Evolutionary conservation across 202 grass and related monocot species (phyloP).

Genomic region (Hordeum pubiflorum): DNA sequence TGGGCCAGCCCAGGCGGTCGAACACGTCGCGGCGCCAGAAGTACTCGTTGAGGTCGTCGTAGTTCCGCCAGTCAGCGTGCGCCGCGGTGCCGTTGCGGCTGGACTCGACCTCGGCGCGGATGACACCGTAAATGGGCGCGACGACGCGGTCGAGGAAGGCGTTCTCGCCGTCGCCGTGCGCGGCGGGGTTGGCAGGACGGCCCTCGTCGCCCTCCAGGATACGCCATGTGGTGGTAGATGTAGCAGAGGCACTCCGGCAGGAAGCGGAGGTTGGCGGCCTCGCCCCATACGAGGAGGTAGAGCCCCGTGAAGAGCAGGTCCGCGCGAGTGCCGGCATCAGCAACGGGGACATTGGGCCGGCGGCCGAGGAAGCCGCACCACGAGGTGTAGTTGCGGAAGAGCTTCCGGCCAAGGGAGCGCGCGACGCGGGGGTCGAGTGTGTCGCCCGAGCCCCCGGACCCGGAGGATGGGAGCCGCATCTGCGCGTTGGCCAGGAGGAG

Average conservation of each 20-base stretch:
- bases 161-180: conserved; percentile 57
- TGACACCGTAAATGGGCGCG: conserved; percentile 45
- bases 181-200: conserved; percentile 64
- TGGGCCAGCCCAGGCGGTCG: conserved; percentile 68
- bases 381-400: conserved; percentile 81
- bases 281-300: conserved; percentile 84
- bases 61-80: conserved; percentile 86
- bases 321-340: conserved; percentile 39
- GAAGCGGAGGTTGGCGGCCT: conserved; percentile 91
- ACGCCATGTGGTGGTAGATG: conserved; percentile 91
- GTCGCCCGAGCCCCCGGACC: background rate
- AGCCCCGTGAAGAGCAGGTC: conserved; percentile 75
- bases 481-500: conserved; percentile 92
- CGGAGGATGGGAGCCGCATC: conserved; percentile 70
- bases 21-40: conserved; percentile 85
- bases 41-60: conserved; percentile 97
- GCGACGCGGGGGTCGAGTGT: conserved; percentile 51
- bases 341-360: conserved; percentile 36
- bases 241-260: conserved; percentile 94
- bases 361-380: conserved; percentile 83
- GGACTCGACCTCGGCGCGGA: conserved; percentile 52
- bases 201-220: too few species aligned
- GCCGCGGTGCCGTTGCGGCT: conserved; percentile 56
- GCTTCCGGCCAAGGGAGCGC: conserved; percentile 58
- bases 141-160: conserved; percentile 63